These are phyloP conservation scores for Teunomyces stri DNA, from an alignment of 805 yeast species.

Conservation along the genomic window DNA sequence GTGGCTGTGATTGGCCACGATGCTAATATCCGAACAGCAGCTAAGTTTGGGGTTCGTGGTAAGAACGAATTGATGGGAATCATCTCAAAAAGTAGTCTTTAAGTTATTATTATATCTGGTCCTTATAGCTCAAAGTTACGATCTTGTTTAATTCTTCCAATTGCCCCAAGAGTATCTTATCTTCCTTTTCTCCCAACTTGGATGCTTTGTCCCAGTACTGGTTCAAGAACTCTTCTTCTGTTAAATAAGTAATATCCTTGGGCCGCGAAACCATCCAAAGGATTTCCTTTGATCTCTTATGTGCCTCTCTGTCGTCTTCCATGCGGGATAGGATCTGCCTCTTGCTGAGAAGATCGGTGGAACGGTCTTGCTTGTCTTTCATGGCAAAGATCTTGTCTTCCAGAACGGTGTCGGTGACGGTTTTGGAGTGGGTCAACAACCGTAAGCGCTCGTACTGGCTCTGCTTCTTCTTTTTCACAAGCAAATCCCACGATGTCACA, in stretches of 20 bases:
- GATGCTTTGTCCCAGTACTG: slow-evolving; percentile 53
- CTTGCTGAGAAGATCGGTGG: slow-evolving; percentile 26
- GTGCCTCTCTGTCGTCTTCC: slow-evolving; percentile 92
- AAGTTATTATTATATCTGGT: slow-evolving; percentile 27
- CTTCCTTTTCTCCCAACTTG: slow-evolving; percentile 45
- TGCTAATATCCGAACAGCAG: slow-evolving; percentile 50
- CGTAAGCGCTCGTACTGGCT: slow-evolving; percentile 50
- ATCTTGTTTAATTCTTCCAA: slow-evolving; percentile 55
- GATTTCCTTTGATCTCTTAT: slow-evolving; percentile 78
- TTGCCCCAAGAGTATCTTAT: slow-evolving; percentile 38
- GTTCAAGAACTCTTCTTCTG: slow-evolving; percentile 35
- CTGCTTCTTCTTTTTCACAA: slow-evolving; percentile 46
- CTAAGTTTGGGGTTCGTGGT: slow-evolving; percentile 64
- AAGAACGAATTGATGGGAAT: slow-evolving; percentile 64
- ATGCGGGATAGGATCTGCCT: slow-evolving; percentile 70
- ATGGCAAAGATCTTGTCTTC: slow-evolving; percentile 29
- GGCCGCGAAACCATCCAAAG: slow-evolving; percentile 68
- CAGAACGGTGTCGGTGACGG: slow-evolving; percentile 20
- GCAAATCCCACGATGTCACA: slow-evolving; percentile 45
- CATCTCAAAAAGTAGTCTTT: slow-evolving; percentile 23
- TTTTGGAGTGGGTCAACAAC: slow-evolving; percentile 32
- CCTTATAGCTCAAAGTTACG: slow-evolving; percentile 53
- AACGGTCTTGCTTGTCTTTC: slow-evolving; percentile 17
- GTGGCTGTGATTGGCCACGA: slow-evolving; percentile 50
- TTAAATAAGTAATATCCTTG: slow-evolving; percentile 29